Percentiles rank a stretch among this genome's conserved stretches.
phyloP scores from a whole-genome alignment of 345 rosid species.

The Draba incana region DNA sequence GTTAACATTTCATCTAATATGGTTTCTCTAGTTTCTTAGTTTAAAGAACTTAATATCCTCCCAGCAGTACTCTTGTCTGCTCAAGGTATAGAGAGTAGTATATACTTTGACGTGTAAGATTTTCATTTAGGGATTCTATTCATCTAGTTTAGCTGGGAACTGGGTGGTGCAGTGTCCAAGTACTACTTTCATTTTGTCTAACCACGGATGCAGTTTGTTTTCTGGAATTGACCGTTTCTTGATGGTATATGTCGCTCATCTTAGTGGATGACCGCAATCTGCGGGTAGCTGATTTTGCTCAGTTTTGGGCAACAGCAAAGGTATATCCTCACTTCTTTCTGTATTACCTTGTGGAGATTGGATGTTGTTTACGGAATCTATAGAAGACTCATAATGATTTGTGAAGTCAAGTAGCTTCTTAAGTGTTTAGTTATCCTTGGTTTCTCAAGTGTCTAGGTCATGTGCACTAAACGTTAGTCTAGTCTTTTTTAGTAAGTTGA shows the following conservation, averaged over 20 bases:
- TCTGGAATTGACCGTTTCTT: constrained; percentile 96
- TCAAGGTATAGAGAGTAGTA: constrained; percentile 40
- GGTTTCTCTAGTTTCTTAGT: constrained; percentile 39
- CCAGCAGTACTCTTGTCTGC: constrained; percentile 26
- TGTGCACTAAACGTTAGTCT: background rate
- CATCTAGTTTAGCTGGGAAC: constrained; percentile 62
- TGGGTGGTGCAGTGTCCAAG: constrained; percentile 83
- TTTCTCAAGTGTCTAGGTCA: constrained; percentile 29
- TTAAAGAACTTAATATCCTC: constrained; percentile 34
- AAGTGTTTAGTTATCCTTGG: constrained; percentile 30
- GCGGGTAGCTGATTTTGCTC: constrained; percentile 99
- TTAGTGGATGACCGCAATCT: constrained; percentile 99
- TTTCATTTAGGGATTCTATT: constrained; percentile 45
- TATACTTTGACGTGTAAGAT: constrained; percentile 36
- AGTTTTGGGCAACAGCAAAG: constrained; percentile 99
- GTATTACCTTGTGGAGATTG: constrained; percentile 45
- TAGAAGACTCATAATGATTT: constrained; percentile 39
- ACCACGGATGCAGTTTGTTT: constrained; percentile 95
- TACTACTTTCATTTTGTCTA: constrained; percentile 89
- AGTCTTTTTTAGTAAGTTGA: constrained; percentile 3
- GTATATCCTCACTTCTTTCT: constrained; percentile 82
- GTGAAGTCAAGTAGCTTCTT: constrained; percentile 42
- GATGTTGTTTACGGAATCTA: constrained; percentile 36
- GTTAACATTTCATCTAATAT: constrained; percentile 26
- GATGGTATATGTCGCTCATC: constrained; percentile 96